A percentile compares a stretch with the other conserved stretches of the same genome.
Conservation (phyloP, 257 asterid species). For the Plectranthus barbatus region DNA sequence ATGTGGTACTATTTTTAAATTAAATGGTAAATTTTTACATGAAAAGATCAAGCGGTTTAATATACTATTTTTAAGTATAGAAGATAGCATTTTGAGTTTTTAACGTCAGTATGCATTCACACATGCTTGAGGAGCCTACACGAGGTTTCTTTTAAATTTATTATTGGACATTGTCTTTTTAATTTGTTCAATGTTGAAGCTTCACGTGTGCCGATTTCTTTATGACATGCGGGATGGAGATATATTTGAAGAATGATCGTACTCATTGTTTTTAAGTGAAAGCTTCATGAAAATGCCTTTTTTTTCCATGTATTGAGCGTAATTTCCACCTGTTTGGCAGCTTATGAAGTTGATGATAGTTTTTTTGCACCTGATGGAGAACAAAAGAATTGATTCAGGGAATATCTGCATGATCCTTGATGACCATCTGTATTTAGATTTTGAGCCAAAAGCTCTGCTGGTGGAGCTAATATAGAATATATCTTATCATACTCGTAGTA, state of each 20-base stretch:
- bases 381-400: not conserved
- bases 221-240: not conserved
- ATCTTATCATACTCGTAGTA: not conserved
- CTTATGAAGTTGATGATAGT: not conserved
- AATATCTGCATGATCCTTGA: constrained; percentile 2
- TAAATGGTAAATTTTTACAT: not conserved
- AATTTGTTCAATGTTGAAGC: not conserved
- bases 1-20: not conserved
- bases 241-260: not conserved
- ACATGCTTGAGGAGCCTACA: not conserved
- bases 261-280: not conserved
- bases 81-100: not conserved
- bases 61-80: no score
- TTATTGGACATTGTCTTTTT: not conserved
- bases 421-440: constrained; percentile 7
- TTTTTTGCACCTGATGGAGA: constrained; percentile 1
- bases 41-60: no score
- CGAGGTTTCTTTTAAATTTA: not conserved
- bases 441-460: not conserved
- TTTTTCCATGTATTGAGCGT: not conserved
- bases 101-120: not conserved
- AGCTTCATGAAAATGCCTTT: not conserved
- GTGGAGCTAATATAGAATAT: not conserved
- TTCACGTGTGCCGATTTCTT: not conserved
- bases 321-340: not conserved